Conservation (phyloP, 192 early-diverging fungal species). For the Coemansia sp. region DNA sequence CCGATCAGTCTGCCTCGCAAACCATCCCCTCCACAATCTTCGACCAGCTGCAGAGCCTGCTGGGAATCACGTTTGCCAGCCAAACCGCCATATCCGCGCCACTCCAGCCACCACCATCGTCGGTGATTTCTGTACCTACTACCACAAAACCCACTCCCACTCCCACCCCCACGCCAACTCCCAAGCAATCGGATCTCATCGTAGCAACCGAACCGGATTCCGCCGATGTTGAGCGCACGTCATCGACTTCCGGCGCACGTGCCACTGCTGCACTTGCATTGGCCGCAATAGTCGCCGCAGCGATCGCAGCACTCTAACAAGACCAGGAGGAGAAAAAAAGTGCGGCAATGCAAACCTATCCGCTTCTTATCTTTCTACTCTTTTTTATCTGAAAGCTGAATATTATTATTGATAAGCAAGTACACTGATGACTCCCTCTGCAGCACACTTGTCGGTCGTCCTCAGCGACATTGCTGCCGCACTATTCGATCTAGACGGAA, state of each 20-base stretch:
- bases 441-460: no score
- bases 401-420: neutral
- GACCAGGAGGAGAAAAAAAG: no score
- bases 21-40: slow-evolving; percentile 25
- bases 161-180: neutral
- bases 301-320: neutral
- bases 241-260: no score
- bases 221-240: no score
- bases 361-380: neutral
- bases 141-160: neutral
- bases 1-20: neutral
- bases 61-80: slow-evolving; percentile 24
- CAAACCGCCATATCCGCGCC: slow-evolving; percentile 1
- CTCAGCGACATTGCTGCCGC: neutral
- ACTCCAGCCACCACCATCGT: neutral
- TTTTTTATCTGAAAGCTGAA: no score
- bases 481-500: slow-evolving; percentile 30
- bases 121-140: neutral
- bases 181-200: neutral
- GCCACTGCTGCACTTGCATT: neutral
- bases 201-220: no score
- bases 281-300: neutral
- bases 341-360: neutral
- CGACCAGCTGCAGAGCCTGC: slow-evolving; percentile 21
- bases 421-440: no score